Evolutionary conservation across 2,329 filamentous ascomycete genomes (phyloP).

Genomic region (Phoma herbarum): DNA sequence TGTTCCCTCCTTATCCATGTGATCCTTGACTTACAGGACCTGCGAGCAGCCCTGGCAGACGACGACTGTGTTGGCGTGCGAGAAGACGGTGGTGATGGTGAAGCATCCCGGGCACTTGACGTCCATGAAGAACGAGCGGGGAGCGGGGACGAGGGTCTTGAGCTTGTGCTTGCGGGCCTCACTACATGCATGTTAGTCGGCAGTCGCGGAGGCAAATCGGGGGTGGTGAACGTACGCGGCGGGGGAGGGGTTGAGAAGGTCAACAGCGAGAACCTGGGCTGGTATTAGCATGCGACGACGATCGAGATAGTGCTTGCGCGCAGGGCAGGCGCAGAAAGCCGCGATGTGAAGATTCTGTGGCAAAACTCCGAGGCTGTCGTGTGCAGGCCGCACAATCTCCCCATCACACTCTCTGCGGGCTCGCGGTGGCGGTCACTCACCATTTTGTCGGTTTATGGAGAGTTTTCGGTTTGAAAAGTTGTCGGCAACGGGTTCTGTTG

Average conservation of each 20-base stretch:
- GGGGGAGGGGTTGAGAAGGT: slow-evolving; percentile 98
- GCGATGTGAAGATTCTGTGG: slow-evolving; percentile 42
- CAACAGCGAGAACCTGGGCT: slow-evolving; percentile 96
- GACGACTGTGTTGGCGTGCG: slow-evolving; percentile 99
- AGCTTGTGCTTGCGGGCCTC: slow-evolving; percentile 99
- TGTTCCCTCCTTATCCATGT: slow-evolving; percentile 13
- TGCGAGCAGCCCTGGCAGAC: slow-evolving; percentile 99
- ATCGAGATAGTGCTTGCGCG: slow-evolving; percentile 26
- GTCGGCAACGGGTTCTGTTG: slow-evolving; percentile 43
- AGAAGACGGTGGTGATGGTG: slow-evolving; percentile 99
- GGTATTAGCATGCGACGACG: slow-evolving; percentile 24
- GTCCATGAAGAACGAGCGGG: slow-evolving; percentile 99
- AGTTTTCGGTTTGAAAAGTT: slow-evolving; percentile 40
- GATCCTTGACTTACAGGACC: slow-evolving; percentile 68
- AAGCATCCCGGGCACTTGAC: slow-evolving; percentile 99
- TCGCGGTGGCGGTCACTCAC: slow-evolving; percentile 42
- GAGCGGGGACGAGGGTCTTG: slow-evolving; percentile 96
- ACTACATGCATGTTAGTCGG: slow-evolving; percentile 48
- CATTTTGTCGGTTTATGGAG: slow-evolving; percentile 51
- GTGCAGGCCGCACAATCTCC: slow-evolving; percentile 34
- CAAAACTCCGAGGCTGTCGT: slow-evolving; percentile 46
- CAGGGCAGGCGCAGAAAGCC: slow-evolving; percentile 23
- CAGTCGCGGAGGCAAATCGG: slow-evolving; percentile 23
- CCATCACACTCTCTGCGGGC: slow-evolving; percentile 18
- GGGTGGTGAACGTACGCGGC: slow-evolving; percentile 64